These are phyloP conservation scores for Cercospora sp. DNA, from an alignment of 2,329 filamentous ascomycete genomes.

Conservation along the genomic window DNA sequence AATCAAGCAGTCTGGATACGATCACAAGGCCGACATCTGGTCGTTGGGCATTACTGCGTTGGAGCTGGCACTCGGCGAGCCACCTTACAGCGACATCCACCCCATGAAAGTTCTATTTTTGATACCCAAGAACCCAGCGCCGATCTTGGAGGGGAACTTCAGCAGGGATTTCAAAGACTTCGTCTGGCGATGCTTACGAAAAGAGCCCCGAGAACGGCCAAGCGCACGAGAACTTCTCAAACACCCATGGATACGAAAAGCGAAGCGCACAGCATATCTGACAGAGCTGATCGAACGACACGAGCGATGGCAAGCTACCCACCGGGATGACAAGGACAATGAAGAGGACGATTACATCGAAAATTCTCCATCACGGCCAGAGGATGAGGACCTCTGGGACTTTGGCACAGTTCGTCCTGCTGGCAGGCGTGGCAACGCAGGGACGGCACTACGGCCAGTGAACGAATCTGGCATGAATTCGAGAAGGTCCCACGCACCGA, in stretches of 20 bases:
- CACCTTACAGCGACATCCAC: constrained; percentile 93
- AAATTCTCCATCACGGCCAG: constrained; percentile 46
- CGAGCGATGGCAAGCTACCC: constrained; percentile 79
- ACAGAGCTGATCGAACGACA: constrained; percentile 94
- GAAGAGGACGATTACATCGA: constrained; percentile 61
- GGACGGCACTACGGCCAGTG: constrained; percentile 67
- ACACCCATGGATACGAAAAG: constrained; percentile 85
- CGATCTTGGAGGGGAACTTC: constrained; percentile 61
- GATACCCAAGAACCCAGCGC: constrained; percentile 91
- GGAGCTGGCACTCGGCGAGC: constrained; percentile 87
- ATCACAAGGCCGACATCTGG: constrained; percentile 98
- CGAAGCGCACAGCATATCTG: constrained; percentile 94
- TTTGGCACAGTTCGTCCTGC: constrained; percentile 91
- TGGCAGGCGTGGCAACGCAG: constrained; percentile 57
- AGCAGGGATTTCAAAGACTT: constrained; percentile 54
- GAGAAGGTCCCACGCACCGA: constrained; percentile 52
- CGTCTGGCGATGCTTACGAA: constrained; percentile 69
- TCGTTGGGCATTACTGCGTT: constrained; percentile 92
- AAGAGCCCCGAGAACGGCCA: constrained; percentile 86
- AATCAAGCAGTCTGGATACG: constrained; percentile 97
- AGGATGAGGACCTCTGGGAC: constrained; percentile 92
- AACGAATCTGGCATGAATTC: constrained; percentile 81
- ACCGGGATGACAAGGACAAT: constrained; percentile 67
- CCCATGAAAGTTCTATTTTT: constrained; percentile 98
- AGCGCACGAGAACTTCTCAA: constrained; percentile 83